Evolutionary conservation across 352 stramenopile genomes (phyloP).

Genomic region (Globisporangium viniferum): DNA sequence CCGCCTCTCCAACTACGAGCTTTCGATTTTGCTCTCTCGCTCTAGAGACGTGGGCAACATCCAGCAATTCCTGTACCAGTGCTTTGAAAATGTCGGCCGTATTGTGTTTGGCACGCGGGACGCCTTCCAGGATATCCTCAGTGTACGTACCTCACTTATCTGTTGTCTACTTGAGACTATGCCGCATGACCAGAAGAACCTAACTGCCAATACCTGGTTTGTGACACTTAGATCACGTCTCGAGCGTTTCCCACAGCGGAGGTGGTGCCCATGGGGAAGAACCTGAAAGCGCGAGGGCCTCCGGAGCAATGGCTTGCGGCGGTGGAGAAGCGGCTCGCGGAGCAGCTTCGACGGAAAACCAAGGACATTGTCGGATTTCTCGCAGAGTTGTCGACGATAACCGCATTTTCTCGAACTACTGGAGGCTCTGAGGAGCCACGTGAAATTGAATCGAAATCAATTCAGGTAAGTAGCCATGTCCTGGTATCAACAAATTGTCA

Average conservation of each 20-base stretch:
- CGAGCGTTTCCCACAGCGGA: slow-evolving; percentile 38
- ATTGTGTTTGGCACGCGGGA: slow-evolving; percentile 62
- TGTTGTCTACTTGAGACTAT: no score
- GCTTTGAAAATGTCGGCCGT: slow-evolving; percentile 62
- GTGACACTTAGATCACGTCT: slow-evolving; percentile 21
- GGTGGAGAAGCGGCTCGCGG: slow-evolving; percentile 52
- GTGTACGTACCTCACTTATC: slow-evolving; percentile 14
- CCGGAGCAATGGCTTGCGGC: slow-evolving; percentile 64
- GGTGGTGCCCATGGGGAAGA: slow-evolving; percentile 61
- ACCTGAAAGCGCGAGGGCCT: slow-evolving; percentile 66
- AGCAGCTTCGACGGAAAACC: slow-evolving; percentile 51
- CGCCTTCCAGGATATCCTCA: slow-evolving; percentile 60
- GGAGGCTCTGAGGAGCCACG: background rate
- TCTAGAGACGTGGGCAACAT: slow-evolving; percentile 43
- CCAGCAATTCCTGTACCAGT: slow-evolving; percentile 55
- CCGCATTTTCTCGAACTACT: background rate
- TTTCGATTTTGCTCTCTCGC: slow-evolving; percentile 49
- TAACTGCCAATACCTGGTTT: no score
- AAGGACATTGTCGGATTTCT: slow-evolving; percentile 40
- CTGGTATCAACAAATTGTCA: background rate
- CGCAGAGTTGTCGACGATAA: slow-evolving; percentile 9
- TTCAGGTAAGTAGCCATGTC: slow-evolving; percentile 25
- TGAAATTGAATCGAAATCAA: slow-evolving; percentile 16
- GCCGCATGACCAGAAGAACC: no score
- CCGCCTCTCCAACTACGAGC: slow-evolving; percentile 56